These are phyloP conservation scores for Lentinula sp. DNA, from an alignment of 768 basidiomycete genomes.

Conservation along the genomic window DNA sequence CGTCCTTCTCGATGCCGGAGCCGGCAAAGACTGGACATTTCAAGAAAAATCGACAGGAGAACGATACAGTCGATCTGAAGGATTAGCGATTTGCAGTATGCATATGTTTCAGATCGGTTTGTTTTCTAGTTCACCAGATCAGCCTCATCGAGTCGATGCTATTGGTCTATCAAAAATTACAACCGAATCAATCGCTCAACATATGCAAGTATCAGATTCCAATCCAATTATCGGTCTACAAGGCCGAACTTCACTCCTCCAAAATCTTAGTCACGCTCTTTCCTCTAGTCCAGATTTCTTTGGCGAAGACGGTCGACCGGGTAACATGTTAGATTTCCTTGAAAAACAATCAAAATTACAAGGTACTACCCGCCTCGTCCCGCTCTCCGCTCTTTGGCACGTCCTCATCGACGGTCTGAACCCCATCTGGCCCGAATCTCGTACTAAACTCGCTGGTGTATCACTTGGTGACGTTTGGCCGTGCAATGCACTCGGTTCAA, in stretches of 20 bases:
- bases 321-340: slow-evolving; percentile 77
- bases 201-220: slow-evolving; percentile 70
- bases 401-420: slow-evolving; percentile 77
- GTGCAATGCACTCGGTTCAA: slow-evolving; percentile 45
- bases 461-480: slow-evolving; percentile 94
- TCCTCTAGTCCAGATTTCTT: slow-evolving; percentile 61
- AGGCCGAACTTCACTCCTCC: slow-evolving; percentile 75
- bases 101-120: slow-evolving; percentile 84
- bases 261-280: slow-evolving; percentile 69
- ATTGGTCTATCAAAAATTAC: slow-evolving; percentile 63
- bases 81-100: slow-evolving; percentile 83
- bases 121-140: slow-evolving; percentile 60
- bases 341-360: slow-evolving; percentile 44
- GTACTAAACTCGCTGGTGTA: slow-evolving; percentile 59
- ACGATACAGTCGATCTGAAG: slow-evolving; percentile 65
- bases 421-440: slow-evolving; percentile 81
- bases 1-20: slow-evolving; percentile 92
- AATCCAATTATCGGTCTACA: slow-evolving; percentile 92
- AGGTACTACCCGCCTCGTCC: slow-evolving; percentile 41
- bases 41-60: slow-evolving; percentile 49
- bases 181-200: slow-evolving; percentile 46
- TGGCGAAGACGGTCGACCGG: slow-evolving; percentile 68
- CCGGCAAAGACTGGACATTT: slow-evolving; percentile 79
- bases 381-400: slow-evolving; percentile 75
- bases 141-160: slow-evolving; percentile 82